Evolutionary conservation across 176 grass and related monocot genomes (phyloP).

Genomic region (Alopecurus myosuroides): DNA sequence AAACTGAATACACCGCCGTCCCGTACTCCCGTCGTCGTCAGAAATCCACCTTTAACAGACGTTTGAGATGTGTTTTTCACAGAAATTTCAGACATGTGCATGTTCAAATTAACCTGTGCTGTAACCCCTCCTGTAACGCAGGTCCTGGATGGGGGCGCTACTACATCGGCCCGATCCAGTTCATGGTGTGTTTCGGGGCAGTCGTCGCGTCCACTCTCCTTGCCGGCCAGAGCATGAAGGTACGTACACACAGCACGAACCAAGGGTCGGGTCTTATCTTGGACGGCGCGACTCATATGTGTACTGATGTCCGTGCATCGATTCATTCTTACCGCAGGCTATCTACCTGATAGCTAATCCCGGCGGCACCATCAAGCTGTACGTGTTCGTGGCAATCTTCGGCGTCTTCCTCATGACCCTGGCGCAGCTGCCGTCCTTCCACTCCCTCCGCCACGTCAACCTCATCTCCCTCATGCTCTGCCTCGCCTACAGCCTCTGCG

Average conservation of each 20-base stretch:
- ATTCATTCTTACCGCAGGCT: constrained; percentile 33
- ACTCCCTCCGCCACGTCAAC: constrained; percentile 82
- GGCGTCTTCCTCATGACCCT: constrained; percentile 60
- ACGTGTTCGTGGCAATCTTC: constrained; percentile 79
- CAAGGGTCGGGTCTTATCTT: not conserved
- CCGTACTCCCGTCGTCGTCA: too few species aligned
- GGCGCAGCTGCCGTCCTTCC: constrained; percentile 85
- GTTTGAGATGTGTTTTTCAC: not conserved
- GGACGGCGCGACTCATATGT: not conserved
- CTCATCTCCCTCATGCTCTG: constrained; percentile 69
- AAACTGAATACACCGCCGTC: too few species aligned
- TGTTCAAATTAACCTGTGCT: not conserved
- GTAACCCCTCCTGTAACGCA: not conserved
- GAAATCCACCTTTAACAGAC: too few species aligned
- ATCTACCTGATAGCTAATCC: constrained; percentile 69
- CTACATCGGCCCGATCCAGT: constrained; percentile 84
- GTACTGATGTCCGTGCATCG: not conserved
- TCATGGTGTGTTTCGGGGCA: constrained; percentile 76
- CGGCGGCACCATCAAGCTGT: constrained; percentile 66
- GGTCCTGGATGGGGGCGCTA: constrained; percentile 74
- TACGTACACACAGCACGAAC: too few species aligned
- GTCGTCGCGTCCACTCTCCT: constrained; percentile 65
- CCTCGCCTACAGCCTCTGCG: constrained; percentile 70
- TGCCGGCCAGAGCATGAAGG: constrained; percentile 88
- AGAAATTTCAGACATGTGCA: not conserved